A percentile compares a stretch with the other conserved stretches of the same genome.
phyloP scores from a whole-genome alignment of 352 stramenopile species.

The Phytophthora boehmeriae region DNA sequence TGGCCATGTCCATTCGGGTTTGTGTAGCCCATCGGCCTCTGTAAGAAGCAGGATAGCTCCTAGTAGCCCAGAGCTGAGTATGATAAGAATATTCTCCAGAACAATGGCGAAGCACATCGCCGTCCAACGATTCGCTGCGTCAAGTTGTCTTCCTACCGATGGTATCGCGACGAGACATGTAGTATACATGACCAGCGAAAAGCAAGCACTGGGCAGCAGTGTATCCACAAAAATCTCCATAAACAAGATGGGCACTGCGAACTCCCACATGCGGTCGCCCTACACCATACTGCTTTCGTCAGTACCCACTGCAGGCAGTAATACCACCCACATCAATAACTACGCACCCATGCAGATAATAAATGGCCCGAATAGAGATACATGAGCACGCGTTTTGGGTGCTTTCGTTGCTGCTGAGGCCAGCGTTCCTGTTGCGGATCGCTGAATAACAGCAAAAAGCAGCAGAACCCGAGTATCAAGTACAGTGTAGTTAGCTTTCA shows the following conservation, averaged over 20 bases:
- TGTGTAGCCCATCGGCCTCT: conserved; percentile 58
- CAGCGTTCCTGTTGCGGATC: conserved; percentile 8
- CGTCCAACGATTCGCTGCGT: conserved; percentile 66
- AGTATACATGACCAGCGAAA: conserved; percentile 77
- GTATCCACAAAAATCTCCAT: conserved; percentile 89
- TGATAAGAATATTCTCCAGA: conserved; percentile 77
- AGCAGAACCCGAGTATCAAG: not conserved
- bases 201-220: conserved; percentile 73
- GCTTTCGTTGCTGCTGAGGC: conserved; percentile 5
- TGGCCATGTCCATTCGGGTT: conserved; percentile 55
- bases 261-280: conserved; percentile 86
- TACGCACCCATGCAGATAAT: conserved; percentile 74
- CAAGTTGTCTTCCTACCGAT: conserved; percentile 64
- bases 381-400: conserved; percentile 45
- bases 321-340: not conserved
- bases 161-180: conserved; percentile 74
- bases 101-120: conserved; percentile 72
- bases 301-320: not conserved
- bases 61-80: conserved; percentile 63
- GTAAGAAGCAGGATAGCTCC: conserved; percentile 63
- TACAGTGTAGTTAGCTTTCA: no score
- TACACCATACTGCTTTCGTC: conserved; percentile 15
- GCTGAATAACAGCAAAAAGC: conserved; percentile 9
- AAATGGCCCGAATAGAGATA: conserved; percentile 84
- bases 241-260: conserved; percentile 82